Base-by-base conservation (phyloP, 495 filamentous ascomycete species). In the Talaromyces thailandensis region DNA sequence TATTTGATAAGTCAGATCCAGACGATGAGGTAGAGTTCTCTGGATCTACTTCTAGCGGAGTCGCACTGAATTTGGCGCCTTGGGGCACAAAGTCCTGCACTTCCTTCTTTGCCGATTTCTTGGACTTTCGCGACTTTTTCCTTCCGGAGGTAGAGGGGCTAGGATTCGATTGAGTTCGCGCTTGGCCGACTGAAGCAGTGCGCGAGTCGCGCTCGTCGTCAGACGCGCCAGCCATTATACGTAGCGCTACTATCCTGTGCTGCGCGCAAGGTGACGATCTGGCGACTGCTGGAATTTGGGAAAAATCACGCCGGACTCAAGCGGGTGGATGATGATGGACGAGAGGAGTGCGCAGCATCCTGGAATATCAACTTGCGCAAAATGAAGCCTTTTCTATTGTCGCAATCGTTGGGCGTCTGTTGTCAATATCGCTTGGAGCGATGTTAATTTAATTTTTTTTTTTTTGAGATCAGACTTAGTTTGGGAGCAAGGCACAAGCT, bases 191-290 rank as follows among this genome's bases (percentile, higher is more conserved):
- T 4, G 72, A 69, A 28, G 75, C 75, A 31, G 71, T 80, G 50
- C 77, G 69, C 9, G 77, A 80, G 61, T 80, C 77, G 12, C 70
- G 63, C 16, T 80, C 76, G 62, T 76, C 76, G 40, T 66, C 73
- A 8, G 71, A 69, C 32, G 64, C 63, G 53, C 70, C 69, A 24
- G 72, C 21, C 74, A 75, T 78, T 52, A 24, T 51, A 4, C 5
- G 18, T 53, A 28, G 50, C n/a, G n/a, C n/a, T n/a, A n/a, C 48
- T 52, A 52, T 24, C 21, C 8, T 24, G 50, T 50, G 7, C 3
- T 24, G 24, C 18, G 23, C 50, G 50, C 50, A 52, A 26, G 16
- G 25, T 52, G 16, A 25, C 24, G 8, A 14, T 52, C 6, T 25
- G 25, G 2, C 2, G 8, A 21, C 8, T 7, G 18, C 21, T 7